phyloP scores from a whole-genome alignment of 139 green algal genomes.

The Haematococcus lacustris region DNA sequence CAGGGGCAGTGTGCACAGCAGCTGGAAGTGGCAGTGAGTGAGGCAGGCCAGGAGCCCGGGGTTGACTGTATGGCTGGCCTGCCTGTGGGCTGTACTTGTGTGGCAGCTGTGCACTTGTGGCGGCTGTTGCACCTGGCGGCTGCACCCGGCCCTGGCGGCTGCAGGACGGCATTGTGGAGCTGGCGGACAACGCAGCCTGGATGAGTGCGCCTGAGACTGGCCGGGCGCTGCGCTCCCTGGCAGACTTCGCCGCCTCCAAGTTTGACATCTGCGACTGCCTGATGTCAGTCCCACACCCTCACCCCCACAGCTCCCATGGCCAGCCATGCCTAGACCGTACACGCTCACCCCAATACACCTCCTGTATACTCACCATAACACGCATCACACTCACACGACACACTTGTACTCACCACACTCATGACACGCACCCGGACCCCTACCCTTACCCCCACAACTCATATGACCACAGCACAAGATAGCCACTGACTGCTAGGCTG shows the following conservation, averaged over 20 bases:
- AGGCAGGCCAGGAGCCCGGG: too few species aligned
- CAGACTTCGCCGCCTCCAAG: conserved; percentile 17
- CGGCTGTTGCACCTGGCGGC: too few species aligned
- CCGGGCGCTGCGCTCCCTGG: conserved; percentile 7
- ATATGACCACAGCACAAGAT: too few species aligned
- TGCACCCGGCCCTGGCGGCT: too few species aligned
- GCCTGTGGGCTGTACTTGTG: too few species aligned
- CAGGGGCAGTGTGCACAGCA: too few species aligned
- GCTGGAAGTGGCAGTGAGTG: too few species aligned
- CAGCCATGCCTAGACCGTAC: neutral
- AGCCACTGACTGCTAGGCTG: too few species aligned
- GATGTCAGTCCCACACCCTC: neutral
- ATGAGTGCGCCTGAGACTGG: conserved; percentile 5
- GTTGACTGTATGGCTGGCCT: too few species aligned
- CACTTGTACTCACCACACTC: neutral
- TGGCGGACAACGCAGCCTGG: conserved; percentile 16
- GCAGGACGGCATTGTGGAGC: conserved; percentile 18
- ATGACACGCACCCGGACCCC: neutral
- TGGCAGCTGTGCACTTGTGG: too few species aligned
- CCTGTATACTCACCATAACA: neutral
- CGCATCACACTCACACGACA: neutral
- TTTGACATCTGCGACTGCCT: conserved; percentile 16
- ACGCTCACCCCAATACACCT: neutral
- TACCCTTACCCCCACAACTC: neutral
- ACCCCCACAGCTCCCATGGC: neutral